Conservation (phyloP, 257 asterid species). For the Agastache rugosa region DNA sequence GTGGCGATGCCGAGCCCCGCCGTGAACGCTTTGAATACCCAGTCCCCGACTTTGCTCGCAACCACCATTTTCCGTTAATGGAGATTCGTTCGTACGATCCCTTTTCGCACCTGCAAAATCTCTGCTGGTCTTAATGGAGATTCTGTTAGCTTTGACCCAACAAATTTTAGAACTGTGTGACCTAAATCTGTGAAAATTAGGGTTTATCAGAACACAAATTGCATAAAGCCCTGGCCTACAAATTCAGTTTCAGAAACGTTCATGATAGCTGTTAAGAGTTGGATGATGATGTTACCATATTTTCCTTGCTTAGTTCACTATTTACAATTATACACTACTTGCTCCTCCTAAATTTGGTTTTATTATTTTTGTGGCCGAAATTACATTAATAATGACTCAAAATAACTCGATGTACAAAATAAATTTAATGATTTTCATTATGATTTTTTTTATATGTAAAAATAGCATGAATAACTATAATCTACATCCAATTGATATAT, state of each 20-base stretch:
- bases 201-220: constrained; percentile 16
- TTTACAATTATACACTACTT: not conserved
- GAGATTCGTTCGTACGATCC: too few species aligned
- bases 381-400: not conserved
- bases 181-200: constrained; percentile 20
- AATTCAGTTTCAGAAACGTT: constrained; percentile 5
- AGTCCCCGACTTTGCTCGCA: constrained; percentile 65
- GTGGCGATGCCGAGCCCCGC: constrained; percentile 83
- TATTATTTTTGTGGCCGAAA: not conserved
- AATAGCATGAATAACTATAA: not conserved
- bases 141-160: not conserved
- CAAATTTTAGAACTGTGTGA: constrained; percentile 10
- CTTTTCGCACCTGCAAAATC: too few species aligned
- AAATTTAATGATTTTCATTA: too few species aligned
- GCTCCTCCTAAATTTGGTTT: not conserved
- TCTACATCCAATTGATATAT: not conserved
- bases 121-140: not conserved
- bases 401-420: too few species aligned
- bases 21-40: constrained; percentile 75
- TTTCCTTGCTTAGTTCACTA: not conserved
- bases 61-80: constrained; percentile 55
- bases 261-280: not conserved
- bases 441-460: too few species aligned
- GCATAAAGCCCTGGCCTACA: constrained; percentile 10
- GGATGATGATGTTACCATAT: not conserved